Conservation (phyloP, 768 basidiomycete genomes). For the Fibroporia radiculosa region DNA sequence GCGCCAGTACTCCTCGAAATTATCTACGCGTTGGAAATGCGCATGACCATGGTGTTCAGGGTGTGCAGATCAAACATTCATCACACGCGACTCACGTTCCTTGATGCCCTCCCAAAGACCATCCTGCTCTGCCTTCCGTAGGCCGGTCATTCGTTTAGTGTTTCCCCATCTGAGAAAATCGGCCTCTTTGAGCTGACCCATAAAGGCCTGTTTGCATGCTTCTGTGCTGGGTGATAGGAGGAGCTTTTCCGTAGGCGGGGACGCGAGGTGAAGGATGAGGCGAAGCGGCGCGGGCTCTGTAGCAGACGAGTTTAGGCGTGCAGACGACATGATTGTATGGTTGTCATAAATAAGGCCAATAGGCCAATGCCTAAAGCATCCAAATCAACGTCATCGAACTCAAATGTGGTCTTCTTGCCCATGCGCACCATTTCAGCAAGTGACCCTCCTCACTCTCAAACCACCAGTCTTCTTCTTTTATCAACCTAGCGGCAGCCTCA, state of each 20-base stretch:
- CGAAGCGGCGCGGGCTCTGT: constrained; percentile 53
- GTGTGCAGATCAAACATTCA: neutral
- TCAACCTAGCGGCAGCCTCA: constrained; percentile 62
- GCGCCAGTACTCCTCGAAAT: constrained; percentile 92
- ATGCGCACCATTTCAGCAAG: constrained; percentile 76
- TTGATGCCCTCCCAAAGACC: constrained; percentile 96
- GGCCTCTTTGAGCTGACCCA: constrained; percentile 94
- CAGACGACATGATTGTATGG: constrained; percentile 56
- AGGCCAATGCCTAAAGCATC: constrained; percentile 83
- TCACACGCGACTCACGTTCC: constrained; percentile 58
- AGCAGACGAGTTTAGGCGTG: constrained; percentile 33
- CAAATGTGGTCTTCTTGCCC: neutral
- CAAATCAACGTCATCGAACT: neutral
- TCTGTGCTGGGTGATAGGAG: constrained; percentile 76
- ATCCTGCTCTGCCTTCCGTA: constrained; percentile 89
- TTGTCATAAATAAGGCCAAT: constrained; percentile 91
- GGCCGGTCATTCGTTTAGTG: constrained; percentile 86
- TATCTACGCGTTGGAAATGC: constrained; percentile 53
- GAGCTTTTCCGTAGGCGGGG: constrained; percentile 82
- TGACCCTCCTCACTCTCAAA: constrained; percentile 85
- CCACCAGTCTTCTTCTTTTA: constrained; percentile 96
- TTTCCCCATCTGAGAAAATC: constrained; percentile 97
- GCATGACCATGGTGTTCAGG: neutral
- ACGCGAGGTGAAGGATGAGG: constrained; percentile 80
- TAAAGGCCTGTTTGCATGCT: constrained; percentile 86